Evolutionary conservation across 1,139 yeast species (phyloP).

Genomic region (Diutina scorzettiae): DNA sequence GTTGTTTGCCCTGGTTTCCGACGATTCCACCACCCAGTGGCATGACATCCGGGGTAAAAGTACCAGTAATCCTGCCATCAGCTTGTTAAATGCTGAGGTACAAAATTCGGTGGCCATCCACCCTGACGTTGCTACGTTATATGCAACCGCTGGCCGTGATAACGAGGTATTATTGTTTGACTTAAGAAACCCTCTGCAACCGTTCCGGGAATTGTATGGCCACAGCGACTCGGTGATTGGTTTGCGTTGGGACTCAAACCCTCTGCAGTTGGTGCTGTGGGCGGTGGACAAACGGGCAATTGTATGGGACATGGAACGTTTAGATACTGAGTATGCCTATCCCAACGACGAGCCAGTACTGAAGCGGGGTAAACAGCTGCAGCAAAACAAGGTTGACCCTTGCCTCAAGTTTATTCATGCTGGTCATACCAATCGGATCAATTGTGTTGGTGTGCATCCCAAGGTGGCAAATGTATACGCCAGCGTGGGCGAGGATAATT

Average conservation of each 20-base stretch:
- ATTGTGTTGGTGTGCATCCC: conserved; percentile 42
- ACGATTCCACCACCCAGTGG: conserved; percentile 54
- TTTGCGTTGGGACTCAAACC: conserved; percentile 30
- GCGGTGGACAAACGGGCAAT: conserved; percentile 38
- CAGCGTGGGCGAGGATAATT: conserved; percentile 41
- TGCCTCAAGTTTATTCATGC: conserved; percentile 47
- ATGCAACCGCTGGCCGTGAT: conserved; percentile 45
- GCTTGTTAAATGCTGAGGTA: conserved; percentile 22
- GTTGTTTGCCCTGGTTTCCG: conserved; percentile 62
- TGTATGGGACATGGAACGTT: conserved; percentile 36
- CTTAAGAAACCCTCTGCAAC: conserved; percentile 33
- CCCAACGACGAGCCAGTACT: conserved; percentile 18
- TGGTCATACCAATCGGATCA: conserved; percentile 43
- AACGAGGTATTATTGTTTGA: conserved; percentile 39
- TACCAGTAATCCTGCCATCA: not conserved
- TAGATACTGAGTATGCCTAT: conserved; percentile 33
- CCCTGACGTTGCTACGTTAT: conserved; percentile 29
- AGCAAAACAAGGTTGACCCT: conserved; percentile 37
- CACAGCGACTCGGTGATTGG: conserved; percentile 34
- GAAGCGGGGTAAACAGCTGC: conserved; percentile 17
- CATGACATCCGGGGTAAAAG: conserved; percentile 49
- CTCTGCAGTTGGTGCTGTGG: conserved; percentile 30
- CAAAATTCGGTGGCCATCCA: conserved; percentile 41
- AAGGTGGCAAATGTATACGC: conserved; percentile 26
- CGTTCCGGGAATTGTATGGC: conserved; percentile 38